Percentiles rank a stretch among this genome's conserved stretches.
Conservation (phyloP, 768 basidiomycete genomes). For the Naganishia kalamii region DNA sequence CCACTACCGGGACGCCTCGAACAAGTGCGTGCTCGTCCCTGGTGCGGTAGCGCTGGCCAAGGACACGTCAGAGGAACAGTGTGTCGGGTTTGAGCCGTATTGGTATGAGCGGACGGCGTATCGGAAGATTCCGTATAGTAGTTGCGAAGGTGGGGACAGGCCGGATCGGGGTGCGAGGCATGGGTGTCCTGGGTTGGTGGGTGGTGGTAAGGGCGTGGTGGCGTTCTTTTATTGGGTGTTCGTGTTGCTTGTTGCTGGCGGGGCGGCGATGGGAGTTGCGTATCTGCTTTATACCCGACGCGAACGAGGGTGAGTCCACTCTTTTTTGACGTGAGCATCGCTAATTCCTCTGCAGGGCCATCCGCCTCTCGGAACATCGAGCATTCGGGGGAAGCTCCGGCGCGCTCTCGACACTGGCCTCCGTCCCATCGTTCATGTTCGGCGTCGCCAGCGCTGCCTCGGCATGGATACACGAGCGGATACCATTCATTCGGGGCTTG, state of each 20-base stretch:
- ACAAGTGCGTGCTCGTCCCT: slow-evolving; percentile 68
- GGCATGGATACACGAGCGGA: slow-evolving; percentile 36
- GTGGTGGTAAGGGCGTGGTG: slow-evolving; percentile 51
- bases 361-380: slow-evolving; percentile 42
- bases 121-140: slow-evolving; percentile 81
- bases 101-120: slow-evolving; percentile 95
- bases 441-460: slow-evolving; percentile 57
- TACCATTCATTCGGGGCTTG: slow-evolving; percentile 42
- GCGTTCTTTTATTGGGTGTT: slow-evolving; percentile 77
- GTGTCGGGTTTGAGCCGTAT: slow-evolving; percentile 54
- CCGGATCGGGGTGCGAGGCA: slow-evolving; percentile 70
- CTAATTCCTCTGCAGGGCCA: slow-evolving; percentile 28
- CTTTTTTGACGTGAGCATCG: neutral
- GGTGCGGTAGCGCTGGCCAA: slow-evolving; percentile 58
- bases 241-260: slow-evolving; percentile 68
- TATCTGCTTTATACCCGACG: slow-evolving; percentile 65
- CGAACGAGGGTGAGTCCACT: slow-evolving; percentile 1
- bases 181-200: slow-evolving; percentile 68
- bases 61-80: slow-evolving; percentile 47
- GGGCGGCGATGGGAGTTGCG: slow-evolving; percentile 65
- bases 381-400: slow-evolving; percentile 51
- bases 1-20: slow-evolving; percentile 61
- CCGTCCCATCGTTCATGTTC: slow-evolving; percentile 81
- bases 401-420: slow-evolving; percentile 66
- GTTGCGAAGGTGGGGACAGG: slow-evolving; percentile 71